Evolutionary conservation across 83 land plant species (phyloP).

Genomic region (Thuja plicata): DNA sequence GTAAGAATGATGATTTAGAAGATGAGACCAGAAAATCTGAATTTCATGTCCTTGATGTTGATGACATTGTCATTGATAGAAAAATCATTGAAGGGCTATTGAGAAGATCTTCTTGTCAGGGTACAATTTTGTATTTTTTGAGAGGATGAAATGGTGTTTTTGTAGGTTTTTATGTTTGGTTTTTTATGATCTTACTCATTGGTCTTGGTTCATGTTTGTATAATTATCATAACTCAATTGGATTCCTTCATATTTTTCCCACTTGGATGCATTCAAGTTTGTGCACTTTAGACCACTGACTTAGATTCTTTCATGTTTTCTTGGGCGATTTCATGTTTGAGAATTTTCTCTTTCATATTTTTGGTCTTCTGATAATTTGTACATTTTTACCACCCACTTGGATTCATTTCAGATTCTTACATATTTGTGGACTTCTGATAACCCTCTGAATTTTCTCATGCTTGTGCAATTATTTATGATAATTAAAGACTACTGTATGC

Average conservation of each 20-base stretch:
- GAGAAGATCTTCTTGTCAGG: slow-evolving; percentile 19
- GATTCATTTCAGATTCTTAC: background rate
- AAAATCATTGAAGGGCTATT: slow-evolving; percentile 19
- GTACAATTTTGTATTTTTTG: background rate
- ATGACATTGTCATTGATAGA: slow-evolving; percentile 19
- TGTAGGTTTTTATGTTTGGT: background rate
- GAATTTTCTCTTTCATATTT: no score
- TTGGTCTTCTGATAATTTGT: no score
- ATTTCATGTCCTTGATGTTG: slow-evolving; percentile 26
- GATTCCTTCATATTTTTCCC: background rate
- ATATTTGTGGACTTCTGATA: no score
- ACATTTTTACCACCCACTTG: background rate
- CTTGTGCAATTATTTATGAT: slow-evolving; percentile 13
- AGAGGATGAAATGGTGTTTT: background rate
- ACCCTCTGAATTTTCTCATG: no score
- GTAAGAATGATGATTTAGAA: no score
- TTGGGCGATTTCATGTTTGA: no score
- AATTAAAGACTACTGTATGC: slow-evolving; percentile 53
- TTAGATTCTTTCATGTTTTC: no score
- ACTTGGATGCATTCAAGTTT: background rate
- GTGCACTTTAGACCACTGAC: no score
- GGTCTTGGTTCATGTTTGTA: background rate
- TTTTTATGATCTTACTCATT: background rate
- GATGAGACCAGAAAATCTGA: background rate
- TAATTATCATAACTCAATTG: no score